Conservation (phyloP, 192 early-diverging fungal species). For the Backusella luteola region DNA sequence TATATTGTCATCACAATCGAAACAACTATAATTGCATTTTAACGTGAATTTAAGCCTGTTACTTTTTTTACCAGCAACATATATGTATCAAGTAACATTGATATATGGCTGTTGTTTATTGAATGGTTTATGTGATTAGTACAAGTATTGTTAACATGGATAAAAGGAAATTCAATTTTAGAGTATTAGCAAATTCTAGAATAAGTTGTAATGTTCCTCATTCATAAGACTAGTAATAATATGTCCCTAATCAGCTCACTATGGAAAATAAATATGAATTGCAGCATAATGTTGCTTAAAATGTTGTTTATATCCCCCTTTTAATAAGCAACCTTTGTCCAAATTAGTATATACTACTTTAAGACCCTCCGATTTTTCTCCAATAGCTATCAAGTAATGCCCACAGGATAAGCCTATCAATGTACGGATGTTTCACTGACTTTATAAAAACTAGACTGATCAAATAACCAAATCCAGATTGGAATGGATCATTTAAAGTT, state of each 20-base stretch:
- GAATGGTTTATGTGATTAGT: not conserved
- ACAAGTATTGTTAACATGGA: not conserved
- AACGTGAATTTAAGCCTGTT: too few relatives aligned
- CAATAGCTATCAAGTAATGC: not conserved
- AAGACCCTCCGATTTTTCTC: not conserved
- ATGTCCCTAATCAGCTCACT: not conserved
- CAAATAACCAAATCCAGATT: too few relatives aligned
- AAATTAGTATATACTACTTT: not conserved
- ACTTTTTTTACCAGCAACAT: not conserved
- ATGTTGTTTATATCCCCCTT: not conserved
- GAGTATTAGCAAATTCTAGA: not conserved
- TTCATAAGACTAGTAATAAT: not conserved
- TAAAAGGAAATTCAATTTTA: not conserved
- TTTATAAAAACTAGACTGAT: not conserved
- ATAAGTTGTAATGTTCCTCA: not conserved
- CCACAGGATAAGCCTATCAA: not conserved
- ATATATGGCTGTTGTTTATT: not conserved
- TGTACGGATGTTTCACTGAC: not conserved
- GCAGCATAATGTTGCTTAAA: not conserved
- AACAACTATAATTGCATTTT: too few relatives aligned
- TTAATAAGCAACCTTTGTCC: not conserved
- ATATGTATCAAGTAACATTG: not conserved
- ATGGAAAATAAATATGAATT: not conserved
- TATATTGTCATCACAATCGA: too few relatives aligned
- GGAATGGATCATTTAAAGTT: too few relatives aligned